Evolutionary conservation across 495 filamentous ascomycete species (phyloP).

Genomic region (Viridothelium virens): DNA sequence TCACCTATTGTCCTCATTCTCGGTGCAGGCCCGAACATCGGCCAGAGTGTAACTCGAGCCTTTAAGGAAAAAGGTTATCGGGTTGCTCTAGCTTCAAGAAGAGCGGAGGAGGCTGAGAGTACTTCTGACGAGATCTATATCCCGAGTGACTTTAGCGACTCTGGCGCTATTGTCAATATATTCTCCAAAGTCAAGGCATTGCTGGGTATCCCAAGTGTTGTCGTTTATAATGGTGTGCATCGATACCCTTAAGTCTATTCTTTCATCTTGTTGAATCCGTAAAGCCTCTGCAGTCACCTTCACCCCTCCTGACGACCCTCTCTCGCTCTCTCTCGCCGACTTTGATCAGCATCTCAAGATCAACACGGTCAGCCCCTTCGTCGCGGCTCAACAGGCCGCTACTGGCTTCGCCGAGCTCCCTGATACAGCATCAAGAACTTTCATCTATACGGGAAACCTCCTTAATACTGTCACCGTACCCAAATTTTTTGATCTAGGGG

Average conservation of each 20-base stretch:
- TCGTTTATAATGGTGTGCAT: conserved; percentile 32
- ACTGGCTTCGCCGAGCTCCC: conserved; percentile 36
- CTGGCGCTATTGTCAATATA: conserved; percentile 30
- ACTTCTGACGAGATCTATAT: conserved; percentile 31
- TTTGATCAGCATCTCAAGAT: conserved; percentile 34
- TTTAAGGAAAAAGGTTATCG: conserved; percentile 40
- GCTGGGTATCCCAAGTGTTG: conserved; percentile 29
- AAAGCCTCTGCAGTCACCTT: conserved; percentile 27
- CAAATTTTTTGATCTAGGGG: conserved; percentile 29
- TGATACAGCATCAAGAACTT: conserved; percentile 35
- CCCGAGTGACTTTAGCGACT: conserved; percentile 38
- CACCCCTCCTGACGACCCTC: conserved; percentile 31
- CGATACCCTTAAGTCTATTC: neutral
- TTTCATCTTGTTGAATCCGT: neutral
- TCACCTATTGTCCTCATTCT: conserved; percentile 33
- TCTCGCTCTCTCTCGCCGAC: conserved; percentile 32
- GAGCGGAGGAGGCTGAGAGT: conserved; percentile 18
- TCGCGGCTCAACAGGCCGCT: conserved; percentile 39
- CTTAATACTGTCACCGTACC: conserved; percentile 29
- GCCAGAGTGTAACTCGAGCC: conserved; percentile 32
- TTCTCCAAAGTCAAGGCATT: conserved; percentile 36
- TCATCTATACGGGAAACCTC: conserved; percentile 43
- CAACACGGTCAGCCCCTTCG: conserved; percentile 38
- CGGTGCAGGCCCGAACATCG: conserved; percentile 38
- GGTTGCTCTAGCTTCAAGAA: conserved; percentile 39